Evolutionary conservation across 2,329 filamentous ascomycete genomes (phyloP).

Genomic region (Cordyceps cateniannulata): DNA sequence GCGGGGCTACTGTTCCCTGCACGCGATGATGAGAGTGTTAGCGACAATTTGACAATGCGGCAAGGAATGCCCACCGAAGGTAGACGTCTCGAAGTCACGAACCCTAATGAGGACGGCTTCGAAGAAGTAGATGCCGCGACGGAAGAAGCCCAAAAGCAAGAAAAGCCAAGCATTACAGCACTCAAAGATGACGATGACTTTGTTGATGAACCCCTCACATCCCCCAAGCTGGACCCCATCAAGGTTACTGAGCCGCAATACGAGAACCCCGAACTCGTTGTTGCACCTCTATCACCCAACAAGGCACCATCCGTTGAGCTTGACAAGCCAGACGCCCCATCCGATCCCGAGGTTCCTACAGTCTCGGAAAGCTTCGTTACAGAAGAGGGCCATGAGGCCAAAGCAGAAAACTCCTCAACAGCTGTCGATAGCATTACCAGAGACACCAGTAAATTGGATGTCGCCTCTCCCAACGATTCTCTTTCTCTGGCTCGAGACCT

Average conservation of each 20-base stretch:
- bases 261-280: slow-evolving; percentile 50
- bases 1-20: slow-evolving; percentile 62
- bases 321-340: slow-evolving; percentile 16
- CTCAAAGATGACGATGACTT: slow-evolving; percentile 65
- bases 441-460: slow-evolving; percentile 6
- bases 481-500: slow-evolving; percentile 22
- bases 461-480: background rate
- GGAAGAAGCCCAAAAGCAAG: slow-evolving; percentile 47
- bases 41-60: slow-evolving; percentile 58
- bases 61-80: slow-evolving; percentile 51
- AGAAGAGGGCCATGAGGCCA: slow-evolving; percentile 13
- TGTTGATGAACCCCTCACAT: slow-evolving; percentile 70
- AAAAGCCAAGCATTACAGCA: background rate
- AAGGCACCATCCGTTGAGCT: slow-evolving; percentile 24
- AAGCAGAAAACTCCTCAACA: slow-evolving; percentile 4
- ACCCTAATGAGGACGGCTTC: slow-evolving; percentile 82
- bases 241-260: slow-evolving; percentile 45
- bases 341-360: background rate
- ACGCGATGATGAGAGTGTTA: slow-evolving; percentile 31
- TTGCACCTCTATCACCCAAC: slow-evolving; percentile 51
- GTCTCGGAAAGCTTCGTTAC: slow-evolving; percentile 15
- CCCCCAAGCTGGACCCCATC: slow-evolving; percentile 56
- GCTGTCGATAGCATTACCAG: slow-evolving; percentile 9
- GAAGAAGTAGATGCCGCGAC: slow-evolving; percentile 73
- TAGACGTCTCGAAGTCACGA: slow-evolving; percentile 70